Conservation (phyloP, 2,329 filamentous ascomycete genomes). For the Ophiocordyceps sinensis region DNA sequence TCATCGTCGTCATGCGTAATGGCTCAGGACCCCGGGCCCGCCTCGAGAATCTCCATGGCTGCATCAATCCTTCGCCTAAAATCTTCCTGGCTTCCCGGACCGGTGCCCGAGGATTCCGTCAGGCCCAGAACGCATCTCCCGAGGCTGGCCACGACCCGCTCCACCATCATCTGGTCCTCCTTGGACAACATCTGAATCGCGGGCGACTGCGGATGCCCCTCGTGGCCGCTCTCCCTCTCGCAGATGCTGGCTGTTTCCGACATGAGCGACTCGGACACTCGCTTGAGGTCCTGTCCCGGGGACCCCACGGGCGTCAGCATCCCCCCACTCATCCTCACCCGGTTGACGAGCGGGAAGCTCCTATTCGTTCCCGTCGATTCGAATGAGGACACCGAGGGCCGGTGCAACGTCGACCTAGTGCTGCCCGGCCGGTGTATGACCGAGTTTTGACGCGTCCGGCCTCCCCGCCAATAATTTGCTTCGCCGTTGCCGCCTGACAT, state of each 20-base stretch:
- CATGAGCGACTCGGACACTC: constrained; percentile 33
- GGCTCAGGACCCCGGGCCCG: constrained; percentile 17
- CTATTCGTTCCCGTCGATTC: constrained; percentile 44
- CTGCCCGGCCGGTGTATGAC: constrained; percentile 29
- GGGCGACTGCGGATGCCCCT: constrained; percentile 17
- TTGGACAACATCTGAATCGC: constrained; percentile 32
- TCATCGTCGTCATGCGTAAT: neutral
- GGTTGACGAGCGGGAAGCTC: constrained; percentile 47
- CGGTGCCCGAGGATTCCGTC: constrained; percentile 36
- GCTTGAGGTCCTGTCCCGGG: constrained; percentile 32
- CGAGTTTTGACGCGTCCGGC: constrained; percentile 15
- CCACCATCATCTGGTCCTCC: constrained; percentile 46
- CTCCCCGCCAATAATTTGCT: constrained; percentile 8
- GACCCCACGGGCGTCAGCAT: constrained; percentile 33
- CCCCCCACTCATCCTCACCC: constrained; percentile 28
- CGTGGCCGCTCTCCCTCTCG: constrained; percentile 16
- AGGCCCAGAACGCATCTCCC: constrained; percentile 46
- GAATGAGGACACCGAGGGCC: constrained; percentile 41
- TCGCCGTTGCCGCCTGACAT: constrained; percentile 2
- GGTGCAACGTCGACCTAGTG: constrained; percentile 27
- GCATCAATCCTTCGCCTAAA: constrained; percentile 61
- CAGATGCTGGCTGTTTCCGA: constrained; percentile 29
- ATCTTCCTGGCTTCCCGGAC: constrained; percentile 45
- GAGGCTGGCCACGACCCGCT: constrained; percentile 43
- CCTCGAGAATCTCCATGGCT: constrained; percentile 60